phyloP scores from a whole-genome alignment of 2,329 filamentous ascomycete species.

The Alternaria consortialis region DNA sequence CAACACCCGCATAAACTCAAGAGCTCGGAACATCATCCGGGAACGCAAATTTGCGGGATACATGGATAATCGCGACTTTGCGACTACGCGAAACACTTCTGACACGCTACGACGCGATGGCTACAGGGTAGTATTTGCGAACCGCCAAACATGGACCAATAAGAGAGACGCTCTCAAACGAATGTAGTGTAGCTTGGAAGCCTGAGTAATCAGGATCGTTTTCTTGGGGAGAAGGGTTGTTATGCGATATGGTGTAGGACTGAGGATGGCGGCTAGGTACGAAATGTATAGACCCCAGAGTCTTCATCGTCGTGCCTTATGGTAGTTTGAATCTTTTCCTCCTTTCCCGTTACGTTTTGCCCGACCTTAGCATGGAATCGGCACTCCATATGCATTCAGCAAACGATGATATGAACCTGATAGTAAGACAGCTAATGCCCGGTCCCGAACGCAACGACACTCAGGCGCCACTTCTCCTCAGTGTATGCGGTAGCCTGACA shows the following conservation, averaged over 20 bases:
- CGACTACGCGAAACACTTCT: neutral
- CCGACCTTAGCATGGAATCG: too few species aligned
- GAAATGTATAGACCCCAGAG: neutral
- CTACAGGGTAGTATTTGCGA: constrained; percentile 4
- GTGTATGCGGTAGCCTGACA: constrained; percentile 29
- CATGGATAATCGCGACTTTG: neutral
- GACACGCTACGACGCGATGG: neutral
- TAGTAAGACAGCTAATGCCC: neutral
- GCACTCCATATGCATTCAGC: too few species aligned
- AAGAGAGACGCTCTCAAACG: neutral
- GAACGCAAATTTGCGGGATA: neutral
- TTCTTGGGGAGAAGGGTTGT: neutral
- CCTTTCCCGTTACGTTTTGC: too few species aligned
- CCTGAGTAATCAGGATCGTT: neutral
- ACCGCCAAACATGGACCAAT: neutral
- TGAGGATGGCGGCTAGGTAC: neutral
- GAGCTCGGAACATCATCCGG: neutral
- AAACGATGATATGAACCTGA: neutral
- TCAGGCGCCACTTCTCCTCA: constrained; percentile 34
- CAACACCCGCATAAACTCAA: neutral
- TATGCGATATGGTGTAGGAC: neutral
- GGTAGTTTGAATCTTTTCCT: too few species aligned
- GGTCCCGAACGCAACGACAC: constrained; percentile 17
- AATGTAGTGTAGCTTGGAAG: neutral
- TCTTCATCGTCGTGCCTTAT: too few species aligned